Percentiles rank a stretch among this genome's conserved stretches.
Evolutionary conservation across 257 asterid species (phyloP).

Genomic region (Leptodermis oblonga): DNA sequence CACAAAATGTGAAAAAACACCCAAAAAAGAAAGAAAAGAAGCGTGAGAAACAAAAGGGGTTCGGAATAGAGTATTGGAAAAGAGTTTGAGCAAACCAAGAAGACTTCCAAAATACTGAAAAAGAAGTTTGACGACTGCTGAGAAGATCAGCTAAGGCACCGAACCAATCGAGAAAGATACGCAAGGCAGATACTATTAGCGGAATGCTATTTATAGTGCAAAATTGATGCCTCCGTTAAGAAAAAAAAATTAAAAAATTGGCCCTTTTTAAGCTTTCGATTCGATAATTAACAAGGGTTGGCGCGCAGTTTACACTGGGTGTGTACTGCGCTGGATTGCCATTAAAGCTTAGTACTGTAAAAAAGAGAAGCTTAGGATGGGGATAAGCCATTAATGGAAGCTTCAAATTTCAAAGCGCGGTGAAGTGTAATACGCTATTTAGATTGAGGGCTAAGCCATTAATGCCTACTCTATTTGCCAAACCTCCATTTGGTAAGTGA

Average conservation of each 20-base stretch:
- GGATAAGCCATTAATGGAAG: too few species aligned
- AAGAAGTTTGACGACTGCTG: neutral
- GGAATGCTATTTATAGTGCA: neutral
- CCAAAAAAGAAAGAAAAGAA: neutral
- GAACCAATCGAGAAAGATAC: neutral
- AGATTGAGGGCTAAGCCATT: too few species aligned
- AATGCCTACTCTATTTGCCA: too few species aligned
- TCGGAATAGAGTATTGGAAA: neutral
- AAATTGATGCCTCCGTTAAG: neutral
- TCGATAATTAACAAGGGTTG: too few species aligned
- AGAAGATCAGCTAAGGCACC: constrained; percentile 1
- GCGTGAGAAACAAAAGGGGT: neutral
- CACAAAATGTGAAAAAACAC: neutral
- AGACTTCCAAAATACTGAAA: neutral
- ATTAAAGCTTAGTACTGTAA: too few species aligned
- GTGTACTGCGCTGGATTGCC: too few species aligned
- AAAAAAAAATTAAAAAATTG: too few species aligned
- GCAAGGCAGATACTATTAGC: neutral
- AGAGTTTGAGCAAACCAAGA: constrained; percentile 21
- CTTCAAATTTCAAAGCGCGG: too few species aligned
- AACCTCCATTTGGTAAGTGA: too few species aligned
- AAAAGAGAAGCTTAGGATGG: too few species aligned
- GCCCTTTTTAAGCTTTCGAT: too few species aligned
- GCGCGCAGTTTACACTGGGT: constrained; percentile 3
- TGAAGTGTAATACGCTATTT: too few species aligned